Conservation (phyloP, 2,329 filamentous ascomycete species). For the Penicillium capsulatum region DNA sequence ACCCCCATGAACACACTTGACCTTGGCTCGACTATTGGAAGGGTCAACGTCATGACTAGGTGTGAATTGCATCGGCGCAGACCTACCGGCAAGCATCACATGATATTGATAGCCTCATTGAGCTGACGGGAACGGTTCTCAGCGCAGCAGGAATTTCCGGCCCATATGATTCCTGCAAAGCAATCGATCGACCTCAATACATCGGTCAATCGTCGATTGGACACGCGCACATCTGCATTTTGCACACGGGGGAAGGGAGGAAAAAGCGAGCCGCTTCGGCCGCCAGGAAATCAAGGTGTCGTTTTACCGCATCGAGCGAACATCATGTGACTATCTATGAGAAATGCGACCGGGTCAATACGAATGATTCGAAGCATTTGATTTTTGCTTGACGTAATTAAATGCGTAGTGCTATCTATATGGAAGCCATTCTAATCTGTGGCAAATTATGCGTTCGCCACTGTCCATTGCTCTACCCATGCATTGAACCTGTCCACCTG, state of each 20-base stretch:
- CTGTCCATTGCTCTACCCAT: slow-evolving; percentile 28
- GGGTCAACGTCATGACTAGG: background rate
- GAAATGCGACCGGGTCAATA: too few relatives aligned
- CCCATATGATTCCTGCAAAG: too few relatives aligned
- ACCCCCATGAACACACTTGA: slow-evolving; percentile 36
- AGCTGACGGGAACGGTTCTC: background rate
- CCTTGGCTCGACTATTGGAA: slow-evolving; percentile 30
- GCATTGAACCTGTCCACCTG: slow-evolving; percentile 41
- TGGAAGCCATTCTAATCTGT: slow-evolving; percentile 2
- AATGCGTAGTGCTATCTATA: slow-evolving; percentile 5
- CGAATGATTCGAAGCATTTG: too few relatives aligned
- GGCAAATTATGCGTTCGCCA: slow-evolving; percentile 9
- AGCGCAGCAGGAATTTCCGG: background rate
- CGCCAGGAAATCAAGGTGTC: too few relatives aligned
- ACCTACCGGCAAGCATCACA: slow-evolving; percentile 34
- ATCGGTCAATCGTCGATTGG: too few relatives aligned
- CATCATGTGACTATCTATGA: too few relatives aligned
- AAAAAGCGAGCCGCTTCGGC: too few relatives aligned
- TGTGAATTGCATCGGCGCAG: background rate
- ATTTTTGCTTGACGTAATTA: background rate
- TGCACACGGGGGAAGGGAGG: too few relatives aligned
- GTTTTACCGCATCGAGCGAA: too few relatives aligned
- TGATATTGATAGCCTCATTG: slow-evolving; percentile 36
- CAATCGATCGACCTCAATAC: too few relatives aligned
- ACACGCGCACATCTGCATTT: too few relatives aligned